phyloP scores from a whole-genome alignment of 345 rosid genomes.

The Euclidium syriacum region DNA sequence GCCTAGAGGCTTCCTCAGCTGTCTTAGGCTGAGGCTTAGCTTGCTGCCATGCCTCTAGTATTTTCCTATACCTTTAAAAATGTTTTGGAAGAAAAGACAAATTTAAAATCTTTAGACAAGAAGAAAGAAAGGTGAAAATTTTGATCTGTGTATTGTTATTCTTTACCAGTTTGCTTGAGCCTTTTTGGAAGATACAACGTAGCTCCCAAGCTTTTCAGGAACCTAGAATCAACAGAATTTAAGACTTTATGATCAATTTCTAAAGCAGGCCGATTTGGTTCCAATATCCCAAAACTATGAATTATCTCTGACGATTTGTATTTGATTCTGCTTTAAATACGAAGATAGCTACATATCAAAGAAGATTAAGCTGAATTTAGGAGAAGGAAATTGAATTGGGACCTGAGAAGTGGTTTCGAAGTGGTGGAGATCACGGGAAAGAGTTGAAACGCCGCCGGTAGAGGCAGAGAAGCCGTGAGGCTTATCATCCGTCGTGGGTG shows the following conservation, averaged over 20 bases:
- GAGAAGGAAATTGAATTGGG: conserved; percentile 1
- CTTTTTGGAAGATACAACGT: conserved; percentile 70
- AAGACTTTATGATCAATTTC: background rate
- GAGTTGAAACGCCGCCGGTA: conserved; percentile 64
- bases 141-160: background rate
- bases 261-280: background rate
- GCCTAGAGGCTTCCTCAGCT: conserved; percentile 63
- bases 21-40: conserved; percentile 66
- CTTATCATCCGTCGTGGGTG: conserved; percentile 39
- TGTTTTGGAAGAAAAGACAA: conserved; percentile 6
- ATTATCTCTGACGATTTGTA: background rate
- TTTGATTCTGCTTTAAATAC: background rate
- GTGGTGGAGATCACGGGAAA: conserved; percentile 63
- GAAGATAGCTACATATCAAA: background rate
- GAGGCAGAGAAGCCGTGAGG: conserved; percentile 47
- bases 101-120: background rate
- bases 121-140: background rate
- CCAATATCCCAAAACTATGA: background rate
- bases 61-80: conserved; percentile 67
- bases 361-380: background rate
- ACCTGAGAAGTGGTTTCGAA: conserved; percentile 85
- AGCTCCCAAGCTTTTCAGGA: conserved; percentile 60
- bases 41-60: conserved; percentile 75
- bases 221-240: conserved; percentile 34
- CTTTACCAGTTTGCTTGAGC: conserved; percentile 91